Base-by-base conservation (phyloP, 495 filamentous ascomycete species). In the Penicillium odoratum region DNA sequence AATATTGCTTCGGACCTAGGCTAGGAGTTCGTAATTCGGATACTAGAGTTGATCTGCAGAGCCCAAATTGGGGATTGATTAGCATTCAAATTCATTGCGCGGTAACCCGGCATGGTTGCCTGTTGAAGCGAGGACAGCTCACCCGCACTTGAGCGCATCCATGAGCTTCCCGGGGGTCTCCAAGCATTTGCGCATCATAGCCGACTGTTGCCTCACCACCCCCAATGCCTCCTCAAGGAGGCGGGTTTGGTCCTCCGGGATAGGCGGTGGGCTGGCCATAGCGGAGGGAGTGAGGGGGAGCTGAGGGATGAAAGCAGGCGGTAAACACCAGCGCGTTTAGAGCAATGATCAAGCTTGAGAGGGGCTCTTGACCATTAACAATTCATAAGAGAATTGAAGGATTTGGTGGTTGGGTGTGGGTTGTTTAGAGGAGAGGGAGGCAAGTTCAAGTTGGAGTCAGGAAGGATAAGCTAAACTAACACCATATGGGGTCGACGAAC, bases 111-210 rank as follows among this genome's bases (percentile, higher is more conserved):
- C 51, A 59, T 70, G 61, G 73, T 60, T 77, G 73, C 72, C 74
- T 78, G 53, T 62, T 51, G 56, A 56, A 43, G 36, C 10, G n/a
- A 38, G 54, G 46, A 61, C 29, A 71, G 65, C 74, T 71, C 65
- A 98, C 94, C 93, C 94, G 91, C 94, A 98, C 75, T 98, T 98
- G 63, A 98, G 84, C 67, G 94, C 94, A 81, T 98, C 94, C 94
- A 98, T 98, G 59, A 98, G 86, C 84, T 98, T 98, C 47, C 94
- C 94, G 5, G 95, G 94, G 8, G 92, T 94, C 70, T 98, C 95
- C 49, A 98, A 83, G 69, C 91, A 96, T 79, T 93, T 94, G 77
- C 93, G 92, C 94, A 98, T 98, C 71, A 96, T 81, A 52, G 84
- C 79, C 26, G 92, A 91, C 84, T 98, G 94, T 76, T 98, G 95